Conservation (phyloP, 179 eudicot species). For the Carnegiea gigantea region DNA sequence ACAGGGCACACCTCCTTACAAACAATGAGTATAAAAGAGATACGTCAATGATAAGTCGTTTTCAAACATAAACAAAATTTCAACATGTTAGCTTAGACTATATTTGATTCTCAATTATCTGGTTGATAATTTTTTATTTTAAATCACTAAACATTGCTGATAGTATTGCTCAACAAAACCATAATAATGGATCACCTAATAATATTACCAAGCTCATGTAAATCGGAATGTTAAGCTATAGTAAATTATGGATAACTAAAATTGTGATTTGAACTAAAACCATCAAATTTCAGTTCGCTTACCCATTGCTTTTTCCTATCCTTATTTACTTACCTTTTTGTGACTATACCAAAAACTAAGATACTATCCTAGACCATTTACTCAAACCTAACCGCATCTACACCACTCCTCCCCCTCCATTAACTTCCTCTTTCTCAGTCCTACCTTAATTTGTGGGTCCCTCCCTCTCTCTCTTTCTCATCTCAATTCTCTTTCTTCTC, state of each 20-base stretch:
- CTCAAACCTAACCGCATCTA: neutral
- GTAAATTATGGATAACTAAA: neutral
- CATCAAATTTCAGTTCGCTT: neutral
- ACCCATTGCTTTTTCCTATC: neutral
- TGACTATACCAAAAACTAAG: neutral
- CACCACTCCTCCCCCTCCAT: neutral
- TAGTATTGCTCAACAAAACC: neutral
- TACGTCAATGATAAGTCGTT: no score
- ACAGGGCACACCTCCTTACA: neutral
- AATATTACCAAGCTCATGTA: neutral
- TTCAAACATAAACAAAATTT: no score
- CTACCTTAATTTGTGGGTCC: neutral
- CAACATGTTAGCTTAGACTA: neutral
- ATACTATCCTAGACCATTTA: neutral
- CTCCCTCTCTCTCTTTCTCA: neutral
- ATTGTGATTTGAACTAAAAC: neutral
- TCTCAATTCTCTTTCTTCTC: neutral
- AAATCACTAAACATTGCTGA: neutral
- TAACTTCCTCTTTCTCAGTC: neutral
- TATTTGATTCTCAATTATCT: no score
- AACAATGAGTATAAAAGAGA: no score
- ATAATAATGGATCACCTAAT: neutral
- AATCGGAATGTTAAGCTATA: neutral
- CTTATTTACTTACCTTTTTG: neutral
- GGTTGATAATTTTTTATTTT: neutral